Evolutionary conservation across 2,329 filamentous ascomycete genomes (phyloP), one percentile per base, ranked within the genome.

Genomic region (Laburnicola sp.): DNA sequence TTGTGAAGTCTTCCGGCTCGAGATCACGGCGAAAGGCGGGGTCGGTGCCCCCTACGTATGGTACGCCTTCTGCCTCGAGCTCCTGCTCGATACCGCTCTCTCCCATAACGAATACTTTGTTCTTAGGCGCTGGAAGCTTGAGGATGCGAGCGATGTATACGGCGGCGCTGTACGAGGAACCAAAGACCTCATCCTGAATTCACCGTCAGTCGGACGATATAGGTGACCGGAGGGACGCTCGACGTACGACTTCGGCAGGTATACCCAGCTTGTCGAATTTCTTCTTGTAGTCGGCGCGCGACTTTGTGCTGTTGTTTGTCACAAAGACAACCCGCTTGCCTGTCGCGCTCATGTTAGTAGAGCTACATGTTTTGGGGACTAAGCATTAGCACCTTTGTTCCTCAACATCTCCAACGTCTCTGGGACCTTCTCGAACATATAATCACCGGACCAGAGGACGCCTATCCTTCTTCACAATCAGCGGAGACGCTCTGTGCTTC

Each of bases 241-340:
- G 21, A 69, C 74, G 27, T 68, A 84, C 82, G 56, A 88, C 84
- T 51, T 83, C 80, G 62, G 85, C 86, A 1, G 88, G 86, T 64
- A 99, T 96, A 40, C 88, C 88, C 70, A 97, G 82, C 47, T 78
- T 78, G 40, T 88, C 84, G 53, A 99, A 86, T 70, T 97, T 99
- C 78, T 93, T 91, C 72, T 88, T 87, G 76, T 99, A 99, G 71
- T 97, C 91, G 43, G 83, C 79, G n/a, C n/a, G 88, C 8, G 93
- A 96, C 73, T 99, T 99, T 50, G 94, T 97, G 68, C 91, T 97
- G 78, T 99, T 99, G 78, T 99, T 99, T 35, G 94, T 99, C 45
- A 99, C 94, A 70, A 99, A 99, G 48, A 99, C 86, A 30, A 94
- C 82, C 70, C 87, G 87, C 75, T 99, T 99, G 69, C 90, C 92